phyloP scores from a whole-genome alignment of 164 flowering plant species.

The Macadamia tetraphylla region DNA sequence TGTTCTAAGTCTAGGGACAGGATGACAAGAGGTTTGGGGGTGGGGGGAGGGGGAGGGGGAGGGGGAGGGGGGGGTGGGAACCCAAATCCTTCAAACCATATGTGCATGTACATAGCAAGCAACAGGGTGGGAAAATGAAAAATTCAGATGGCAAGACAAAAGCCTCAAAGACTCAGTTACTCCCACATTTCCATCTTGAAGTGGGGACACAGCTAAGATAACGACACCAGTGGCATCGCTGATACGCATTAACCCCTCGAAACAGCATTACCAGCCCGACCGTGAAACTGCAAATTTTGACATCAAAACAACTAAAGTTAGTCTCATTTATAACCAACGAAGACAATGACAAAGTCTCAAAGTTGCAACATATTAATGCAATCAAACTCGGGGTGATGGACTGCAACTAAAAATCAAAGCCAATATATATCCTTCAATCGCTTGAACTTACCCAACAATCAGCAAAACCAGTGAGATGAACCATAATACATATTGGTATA shows the following conservation, averaged over 20 bases:
- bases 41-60: too few species aligned
- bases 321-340: not conserved
- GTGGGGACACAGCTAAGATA: slow-evolving; percentile 77
- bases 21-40: too few species aligned
- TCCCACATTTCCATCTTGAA: slow-evolving; percentile 50
- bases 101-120: too few species aligned
- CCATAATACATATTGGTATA: not conserved
- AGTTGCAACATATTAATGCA: too few species aligned
- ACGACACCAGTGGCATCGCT: slow-evolving; percentile 79
- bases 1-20: too few species aligned
- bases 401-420: too few species aligned
- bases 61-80: too few species aligned
- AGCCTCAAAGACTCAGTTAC: not conserved
- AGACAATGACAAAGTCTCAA: too few species aligned
- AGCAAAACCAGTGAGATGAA: not conserved
- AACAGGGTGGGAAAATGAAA: not conserved
- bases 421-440: not conserved
- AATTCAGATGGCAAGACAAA: not conserved
- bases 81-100: too few species aligned
- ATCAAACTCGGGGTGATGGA: too few species aligned
- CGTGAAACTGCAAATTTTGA: slow-evolving; percentile 39
- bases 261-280: slow-evolving; percentile 77
- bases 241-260: slow-evolving; percentile 54
- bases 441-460: not conserved
- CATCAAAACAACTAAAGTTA: not conserved